Evolutionary conservation across 768 basidiomycete genomes (phyloP).

Genomic region (Gymnopilus junonius): DNA sequence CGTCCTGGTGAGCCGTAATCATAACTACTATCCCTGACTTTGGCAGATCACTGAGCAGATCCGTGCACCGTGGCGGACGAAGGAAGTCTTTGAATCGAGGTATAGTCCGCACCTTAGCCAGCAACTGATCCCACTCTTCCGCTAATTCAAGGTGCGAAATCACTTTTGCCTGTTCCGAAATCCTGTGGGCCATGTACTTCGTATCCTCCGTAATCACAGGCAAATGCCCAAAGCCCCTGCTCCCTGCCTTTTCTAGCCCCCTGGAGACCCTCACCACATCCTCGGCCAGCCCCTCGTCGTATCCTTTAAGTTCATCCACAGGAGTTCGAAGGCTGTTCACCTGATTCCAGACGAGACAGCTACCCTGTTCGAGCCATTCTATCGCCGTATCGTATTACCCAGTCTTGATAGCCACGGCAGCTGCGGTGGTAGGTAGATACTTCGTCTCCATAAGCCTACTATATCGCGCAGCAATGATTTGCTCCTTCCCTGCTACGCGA

Average conservation of each 20-base stretch:
- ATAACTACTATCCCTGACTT: slow-evolving; percentile 9
- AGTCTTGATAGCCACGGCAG: slow-evolving; percentile 7
- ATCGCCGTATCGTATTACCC: slow-evolving; percentile 3
- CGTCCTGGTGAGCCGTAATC: slow-evolving; percentile 2
- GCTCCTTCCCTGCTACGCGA: background rate
- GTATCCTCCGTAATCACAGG: background rate
- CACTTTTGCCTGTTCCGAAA: slow-evolving; percentile 6
- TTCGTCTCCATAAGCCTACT: background rate
- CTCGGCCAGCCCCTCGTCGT: slow-evolving; percentile 1
- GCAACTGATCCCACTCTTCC: slow-evolving; percentile 16
- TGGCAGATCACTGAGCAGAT: slow-evolving; percentile 3
- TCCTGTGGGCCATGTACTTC: background rate
- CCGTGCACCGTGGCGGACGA: slow-evolving; percentile 6
- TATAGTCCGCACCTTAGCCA: slow-evolving; percentile 10
- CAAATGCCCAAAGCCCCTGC: background rate
- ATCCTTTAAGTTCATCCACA: background rate
- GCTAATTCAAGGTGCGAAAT: slow-evolving; percentile 7
- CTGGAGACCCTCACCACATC: background rate
- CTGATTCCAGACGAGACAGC: slow-evolving; percentile 15
- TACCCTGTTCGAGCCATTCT: slow-evolving; percentile 14
- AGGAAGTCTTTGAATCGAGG: slow-evolving; percentile 20
- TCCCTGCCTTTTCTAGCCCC: slow-evolving; percentile 3
- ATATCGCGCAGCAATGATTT: background rate
- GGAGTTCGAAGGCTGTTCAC: slow-evolving; percentile 9
- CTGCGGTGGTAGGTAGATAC: slow-evolving; percentile 14